phyloP scores from a whole-genome alignment of 1,284 basidiomycete genomes.

The Naganishia liquefaciens region DNA sequence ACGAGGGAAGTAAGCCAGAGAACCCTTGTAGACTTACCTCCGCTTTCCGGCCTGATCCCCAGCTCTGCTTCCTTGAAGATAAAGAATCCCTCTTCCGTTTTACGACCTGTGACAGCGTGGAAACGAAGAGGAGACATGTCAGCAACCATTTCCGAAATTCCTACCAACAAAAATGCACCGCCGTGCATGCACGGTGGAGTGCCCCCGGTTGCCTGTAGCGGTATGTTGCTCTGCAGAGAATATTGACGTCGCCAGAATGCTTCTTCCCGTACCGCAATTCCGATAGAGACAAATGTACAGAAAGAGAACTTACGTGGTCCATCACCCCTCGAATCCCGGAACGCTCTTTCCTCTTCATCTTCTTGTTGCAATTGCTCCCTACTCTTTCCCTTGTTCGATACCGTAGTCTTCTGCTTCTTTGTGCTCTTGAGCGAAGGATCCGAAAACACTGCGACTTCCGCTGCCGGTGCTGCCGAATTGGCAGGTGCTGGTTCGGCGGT shows the following conservation, averaged over 20 bases:
- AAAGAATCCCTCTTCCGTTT: constrained; percentile 78
- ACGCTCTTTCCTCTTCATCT: constrained; percentile 59
- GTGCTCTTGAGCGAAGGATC: constrained; percentile 1
- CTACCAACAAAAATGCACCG: too few species aligned
- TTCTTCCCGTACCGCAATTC: too few species aligned
- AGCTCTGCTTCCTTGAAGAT: constrained; percentile 87
- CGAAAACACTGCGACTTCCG: constrained; percentile 21
- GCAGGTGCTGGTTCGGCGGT: not conserved
- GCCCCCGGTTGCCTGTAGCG: too few species aligned
- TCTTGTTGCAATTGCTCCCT: constrained; percentile 24
- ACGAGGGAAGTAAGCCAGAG: constrained; percentile 22
- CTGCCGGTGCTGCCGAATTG: not conserved
- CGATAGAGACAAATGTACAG: too few species aligned
- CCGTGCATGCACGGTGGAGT: too few species aligned
- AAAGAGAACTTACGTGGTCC: constrained; percentile 63
- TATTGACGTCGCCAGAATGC: too few species aligned
- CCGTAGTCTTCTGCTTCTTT: constrained; percentile 10
- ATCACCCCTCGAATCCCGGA: constrained; percentile 74
- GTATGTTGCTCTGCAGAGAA: too few species aligned
- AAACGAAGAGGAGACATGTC: too few species aligned
- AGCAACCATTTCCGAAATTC: too few species aligned
- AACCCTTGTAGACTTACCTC: constrained; percentile 61
- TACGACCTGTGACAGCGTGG: constrained; percentile 61
- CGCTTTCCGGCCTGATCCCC: constrained; percentile 69
- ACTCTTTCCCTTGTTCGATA: constrained; percentile 17